Conservation (phyloP, 108 stramenopile species). For the Pseudonitzschia pungens region DNA sequence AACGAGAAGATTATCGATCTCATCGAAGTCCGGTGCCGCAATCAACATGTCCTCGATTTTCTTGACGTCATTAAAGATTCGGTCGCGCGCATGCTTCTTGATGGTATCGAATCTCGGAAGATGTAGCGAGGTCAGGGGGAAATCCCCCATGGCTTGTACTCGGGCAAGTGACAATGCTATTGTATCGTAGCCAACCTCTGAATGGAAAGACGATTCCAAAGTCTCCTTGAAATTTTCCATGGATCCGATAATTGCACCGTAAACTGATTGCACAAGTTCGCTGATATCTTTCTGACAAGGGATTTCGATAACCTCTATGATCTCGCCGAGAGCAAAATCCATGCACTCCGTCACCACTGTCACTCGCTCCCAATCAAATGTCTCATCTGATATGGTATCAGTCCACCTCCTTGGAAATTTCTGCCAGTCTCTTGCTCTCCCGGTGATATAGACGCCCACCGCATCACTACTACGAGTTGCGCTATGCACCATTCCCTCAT, state of each 20-base stretch:
- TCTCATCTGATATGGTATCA: not conserved
- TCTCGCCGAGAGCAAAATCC: slow-evolving; percentile 19
- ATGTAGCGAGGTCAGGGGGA: not conserved
- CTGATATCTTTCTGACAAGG: slow-evolving; percentile 6
- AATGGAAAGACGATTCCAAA: slow-evolving; percentile 9
- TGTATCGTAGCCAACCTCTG: not conserved
- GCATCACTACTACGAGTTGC: not conserved
- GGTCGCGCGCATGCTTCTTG: slow-evolving; percentile 21
- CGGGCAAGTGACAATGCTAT: not conserved
- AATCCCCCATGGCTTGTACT: slow-evolving; percentile 2
- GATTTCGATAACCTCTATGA: slow-evolving; percentile 14
- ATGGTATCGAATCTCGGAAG: slow-evolving; percentile 19
- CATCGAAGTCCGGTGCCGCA: slow-evolving; percentile 47
- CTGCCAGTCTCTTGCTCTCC: not conserved
- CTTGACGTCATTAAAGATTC: slow-evolving; percentile 32
- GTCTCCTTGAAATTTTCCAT: not conserved
- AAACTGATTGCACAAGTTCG: not conserved
- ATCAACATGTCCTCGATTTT: slow-evolving; percentile 37
- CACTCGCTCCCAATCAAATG: not conserved
- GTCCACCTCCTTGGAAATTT: not conserved
- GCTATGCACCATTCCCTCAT: not conserved
- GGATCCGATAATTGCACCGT: not conserved
- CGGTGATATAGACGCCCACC: not conserved
- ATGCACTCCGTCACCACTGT: slow-evolving; percentile 18
- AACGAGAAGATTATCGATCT: slow-evolving; percentile 35